Evolutionary conservation across 2,329 filamentous ascomycete genomes (phyloP).

Genomic region (Verticillium alfalfae): DNA sequence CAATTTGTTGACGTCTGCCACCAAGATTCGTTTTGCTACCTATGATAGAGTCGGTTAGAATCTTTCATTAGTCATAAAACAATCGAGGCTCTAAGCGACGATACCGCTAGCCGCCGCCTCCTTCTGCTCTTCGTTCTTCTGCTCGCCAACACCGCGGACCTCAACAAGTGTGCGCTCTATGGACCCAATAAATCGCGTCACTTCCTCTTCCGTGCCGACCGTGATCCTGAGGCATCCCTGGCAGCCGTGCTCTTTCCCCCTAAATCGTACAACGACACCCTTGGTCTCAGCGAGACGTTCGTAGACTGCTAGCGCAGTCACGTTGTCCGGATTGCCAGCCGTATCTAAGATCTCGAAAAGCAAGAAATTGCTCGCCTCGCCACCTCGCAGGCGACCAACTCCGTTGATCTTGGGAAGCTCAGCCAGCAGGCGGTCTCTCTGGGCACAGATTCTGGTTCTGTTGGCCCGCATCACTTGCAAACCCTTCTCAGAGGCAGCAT

Average conservation of each 20-base stretch:
- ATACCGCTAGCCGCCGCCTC: constrained; percentile 28
- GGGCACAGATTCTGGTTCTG: constrained; percentile 62
- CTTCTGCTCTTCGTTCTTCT: constrained; percentile 26
- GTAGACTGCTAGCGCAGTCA: constrained; percentile 73
- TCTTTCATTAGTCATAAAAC: too few relatives aligned
- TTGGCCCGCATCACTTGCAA: constrained; percentile 69
- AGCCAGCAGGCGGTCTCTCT: constrained; percentile 69
- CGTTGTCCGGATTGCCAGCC: constrained; percentile 71
- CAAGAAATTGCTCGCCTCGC: constrained; percentile 79
- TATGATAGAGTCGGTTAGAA: too few relatives aligned
- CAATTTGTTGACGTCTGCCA: too few relatives aligned
- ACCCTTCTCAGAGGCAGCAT: constrained; percentile 63
- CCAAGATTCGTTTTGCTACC: too few relatives aligned
- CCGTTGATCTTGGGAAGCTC: constrained; percentile 73
- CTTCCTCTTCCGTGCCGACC: constrained; percentile 83
- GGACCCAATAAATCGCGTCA: constrained; percentile 69
- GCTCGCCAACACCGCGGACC: constrained; percentile 26
- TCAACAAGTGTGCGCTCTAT: constrained; percentile 47
- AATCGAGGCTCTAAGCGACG: constrained; percentile 21
- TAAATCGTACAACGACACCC: constrained; percentile 89
- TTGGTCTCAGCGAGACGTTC: constrained; percentile 76
- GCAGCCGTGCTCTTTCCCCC: constrained; percentile 89
- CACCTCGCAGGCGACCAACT: constrained; percentile 76
- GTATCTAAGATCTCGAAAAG: constrained; percentile 80
- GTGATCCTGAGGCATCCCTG: constrained; percentile 86